Base-by-base conservation (phyloP, 768 basidiomycete species). In the Cytidiella melzeri region DNA sequence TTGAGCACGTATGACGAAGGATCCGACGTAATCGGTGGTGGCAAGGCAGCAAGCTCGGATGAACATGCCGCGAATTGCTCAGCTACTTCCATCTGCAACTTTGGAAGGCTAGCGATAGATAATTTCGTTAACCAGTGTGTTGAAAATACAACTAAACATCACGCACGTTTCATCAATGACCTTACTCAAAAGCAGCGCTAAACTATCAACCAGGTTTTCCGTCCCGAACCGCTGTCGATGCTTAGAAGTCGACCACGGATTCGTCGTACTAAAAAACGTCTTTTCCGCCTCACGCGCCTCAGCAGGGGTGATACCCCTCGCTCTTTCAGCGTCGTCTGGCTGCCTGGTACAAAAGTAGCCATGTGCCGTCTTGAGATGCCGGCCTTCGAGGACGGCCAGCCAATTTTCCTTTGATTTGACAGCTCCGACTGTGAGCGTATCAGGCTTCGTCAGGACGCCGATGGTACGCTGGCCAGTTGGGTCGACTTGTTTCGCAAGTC, bases 361-460 rank as follows among this genome's bases (percentile, higher is more conserved):
- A 25, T 58, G 80, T 34, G 56, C 70, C 48, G 85, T 64, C 15
- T 20, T 48, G 57, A 83, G 61, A 28, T 61, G 37, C 24, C 65
- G 67, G 28, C 77, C 80, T 53, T 80, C 70, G 11, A 86, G 62
- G 2, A 81, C 69, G 0, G 73, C 68, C 13, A 70, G 66, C 82
- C 84, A 87, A 21, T 42, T 36, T 24, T 66, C 45, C 15, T 67
- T 73, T 37, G 70, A 38, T 39, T 73, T 67, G 4, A 64, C 69
- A 3, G 75, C 67, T 11, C 80, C 80, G 0, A 56, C 39, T 1
- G 67, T 59, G 2, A 88, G 61, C 6, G 65, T 70, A 52, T 89
- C 87, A 0, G 83, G 80, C 55, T 88, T 87, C 0, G 85, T 88
- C 13, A 87, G 69, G 1, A 87, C 75, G 5, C 82, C 85, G 50